Base-by-base conservation (phyloP, 1,139 yeast genomes). In the Torulaspora globosa region DNA sequence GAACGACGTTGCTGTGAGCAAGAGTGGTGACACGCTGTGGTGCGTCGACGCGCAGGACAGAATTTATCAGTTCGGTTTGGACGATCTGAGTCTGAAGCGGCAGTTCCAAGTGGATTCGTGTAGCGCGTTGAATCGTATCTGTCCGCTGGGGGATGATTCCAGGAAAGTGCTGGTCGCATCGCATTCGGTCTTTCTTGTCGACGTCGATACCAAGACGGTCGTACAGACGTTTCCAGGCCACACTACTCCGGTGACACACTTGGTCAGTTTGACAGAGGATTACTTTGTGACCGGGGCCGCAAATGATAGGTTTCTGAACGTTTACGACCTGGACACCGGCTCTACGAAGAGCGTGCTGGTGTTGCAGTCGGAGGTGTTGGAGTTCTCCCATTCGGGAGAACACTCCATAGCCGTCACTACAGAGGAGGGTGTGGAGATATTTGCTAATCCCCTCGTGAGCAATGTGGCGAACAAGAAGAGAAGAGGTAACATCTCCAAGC, bases 231-330 rank as follows among this genome's bases (percentile, higher is more conserved):
- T 77, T 60, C 89, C 94, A 0, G 92, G 88, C 15, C 94, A 86
- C 61, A 76, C 85, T 28, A 77, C 85, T 29, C 81, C 86, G 3
- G 73, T 85, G 33, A 62, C 79, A 10, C 68, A 79, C 16, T 47
- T 71, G 27, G 66, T 75, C 5, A 62, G 76, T 12, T 43, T 63
- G 24, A 65, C 70, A 41, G 60, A 68, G 5, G 79, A 74, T 41
- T 66, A 70, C 35, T 76, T 85, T 54, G 62, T 85, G 44, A 80
- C 92, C 1, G 79, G 84, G 48, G 94, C 96, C 1, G 70, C 70
- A 30, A 81, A 80, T 50, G 97, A 89, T 63, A 75, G 96, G 56
- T 87, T 86, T 62, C 73, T 88, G 56, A 88, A 86, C 62, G 70
- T 85, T 46, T 80, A 83, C 59, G 80, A 63, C 39, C 42, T 63